Evolutionary conservation across 768 basidiomycete genomes (phyloP).

Genomic region (Pleurotus eryngii): DNA sequence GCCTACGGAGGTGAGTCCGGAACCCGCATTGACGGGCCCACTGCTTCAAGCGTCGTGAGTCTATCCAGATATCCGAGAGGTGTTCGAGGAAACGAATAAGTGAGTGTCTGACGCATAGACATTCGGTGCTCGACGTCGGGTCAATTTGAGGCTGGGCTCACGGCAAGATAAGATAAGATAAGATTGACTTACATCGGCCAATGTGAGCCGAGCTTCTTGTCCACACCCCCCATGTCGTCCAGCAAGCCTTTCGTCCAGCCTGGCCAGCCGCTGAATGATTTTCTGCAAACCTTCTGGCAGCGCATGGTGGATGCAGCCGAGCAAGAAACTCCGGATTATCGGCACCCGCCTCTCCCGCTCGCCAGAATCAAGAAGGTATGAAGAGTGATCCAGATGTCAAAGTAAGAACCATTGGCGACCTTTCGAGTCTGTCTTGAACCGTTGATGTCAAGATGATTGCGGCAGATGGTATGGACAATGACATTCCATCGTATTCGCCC

Average conservation of each 20-base stretch:
- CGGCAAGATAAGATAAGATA: too few species aligned
- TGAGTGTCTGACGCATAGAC: too few species aligned
- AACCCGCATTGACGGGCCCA: too few species aligned
- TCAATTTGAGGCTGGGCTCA: too few species aligned
- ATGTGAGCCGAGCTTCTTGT: too few species aligned
- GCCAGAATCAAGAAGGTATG: conserved; percentile 99
- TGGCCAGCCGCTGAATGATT: conserved; percentile 83
- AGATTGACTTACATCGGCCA: too few species aligned
- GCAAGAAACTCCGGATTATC: conserved; percentile 82
- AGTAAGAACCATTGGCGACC: conserved; percentile 43
- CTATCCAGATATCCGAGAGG: too few species aligned
- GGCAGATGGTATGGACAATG: conserved; percentile 68
- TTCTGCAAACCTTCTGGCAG: conserved; percentile 88
- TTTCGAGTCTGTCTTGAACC: conserved; percentile 4
- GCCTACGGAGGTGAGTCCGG: too few species aligned
- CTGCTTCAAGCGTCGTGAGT: too few species aligned
- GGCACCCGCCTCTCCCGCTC: conserved; percentile 85
- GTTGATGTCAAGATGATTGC: conserved; percentile 81
- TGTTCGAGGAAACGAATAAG: too few species aligned
- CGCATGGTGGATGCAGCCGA: conserved; percentile 84
- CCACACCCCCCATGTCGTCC: not conserved
- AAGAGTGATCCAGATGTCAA: conserved; percentile 97
- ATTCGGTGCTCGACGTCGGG: too few species aligned
- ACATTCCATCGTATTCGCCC: conserved; percentile 8
- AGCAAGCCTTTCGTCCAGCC: conserved; percentile 70